Evolutionary conservation across 306 rosid species (phyloP), one percentile per base, ranked within the genome.

Genomic region (Pyrus bretschneideri): DNA sequence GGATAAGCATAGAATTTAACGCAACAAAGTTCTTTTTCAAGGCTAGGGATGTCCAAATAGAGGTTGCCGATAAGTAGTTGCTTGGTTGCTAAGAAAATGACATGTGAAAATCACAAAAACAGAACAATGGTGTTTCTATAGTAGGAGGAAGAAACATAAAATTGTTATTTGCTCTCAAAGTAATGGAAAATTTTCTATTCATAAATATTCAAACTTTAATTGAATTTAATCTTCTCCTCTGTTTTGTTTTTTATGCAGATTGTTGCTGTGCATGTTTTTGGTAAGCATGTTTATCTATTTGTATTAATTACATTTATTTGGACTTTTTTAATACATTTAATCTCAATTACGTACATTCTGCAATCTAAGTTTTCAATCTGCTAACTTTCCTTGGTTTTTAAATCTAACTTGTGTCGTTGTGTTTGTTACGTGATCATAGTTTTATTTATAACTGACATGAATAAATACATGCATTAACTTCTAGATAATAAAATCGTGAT

Each of bases 181-280:
- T 46, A 46, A 46, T 46, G 52, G 6, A 35, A 46, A 45, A 46
- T 4, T 12, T 1, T 46, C 15, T 46, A 14, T 46, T 13, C 5
- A 12, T 57, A 23, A 23, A 4, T 57, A 9, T 57, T 57, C 14
- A 52, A 52, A 52, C 9, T 45, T n/a, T 22, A 23, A 11, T 25
- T 25, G 10, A 3, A 4, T 63, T 30, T 59, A 22, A 22, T 11
- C 13, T 9, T 54, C 33, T 62, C n/a, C 21, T 11, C 11, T 75
- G 69, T 70, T 38, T 27, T 75, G 40, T 29, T 51, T 42, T 4
- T 69, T 81, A 11, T 79, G 83, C 90, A 89, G 94, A 77, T 83
- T 89, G 86, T 66, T 89, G 91, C 78, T 77, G 84, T 65, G 84
- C 91, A 23, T n/a, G 85, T 55, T 87, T 85, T 77, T 89, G 94